Percentiles rank a stretch among this genome's conserved stretches.
Evolutionary conservation across 306 rosid species (phyloP).

Genomic region (Inga leiocalycina): DNA sequence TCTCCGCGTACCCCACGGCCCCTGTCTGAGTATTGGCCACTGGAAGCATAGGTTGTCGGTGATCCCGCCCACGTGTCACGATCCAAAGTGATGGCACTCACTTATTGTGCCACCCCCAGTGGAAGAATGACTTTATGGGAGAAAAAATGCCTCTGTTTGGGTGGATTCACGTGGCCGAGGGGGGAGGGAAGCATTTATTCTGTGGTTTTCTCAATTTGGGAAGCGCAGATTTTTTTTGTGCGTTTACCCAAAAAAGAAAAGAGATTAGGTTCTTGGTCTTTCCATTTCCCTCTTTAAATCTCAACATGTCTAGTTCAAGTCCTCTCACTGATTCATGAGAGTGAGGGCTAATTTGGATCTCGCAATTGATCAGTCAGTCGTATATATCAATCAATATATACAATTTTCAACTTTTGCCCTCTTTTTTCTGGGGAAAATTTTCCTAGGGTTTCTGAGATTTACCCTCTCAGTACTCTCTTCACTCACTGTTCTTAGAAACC

Average conservation of each 20-base stretch:
- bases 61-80: slow-evolving; percentile 36
- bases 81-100: slow-evolving; percentile 12
- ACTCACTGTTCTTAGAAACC: slow-evolving; percentile 40
- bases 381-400: neutral
- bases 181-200: slow-evolving; percentile 34
- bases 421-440: neutral
- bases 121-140: neutral
- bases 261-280: slow-evolving; percentile 49
- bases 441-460: slow-evolving; percentile 44
- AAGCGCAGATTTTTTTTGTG: slow-evolving; percentile 39
- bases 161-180: slow-evolving; percentile 43
- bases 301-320: slow-evolving; percentile 27
- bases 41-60: slow-evolving; percentile 63
- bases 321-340: neutral
- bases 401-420: neutral
- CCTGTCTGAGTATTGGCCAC: slow-evolving; percentile 42
- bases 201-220: slow-evolving; percentile 52
- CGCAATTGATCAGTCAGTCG: slow-evolving; percentile 25
- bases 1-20: neutral
- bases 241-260: slow-evolving; percentile 65
- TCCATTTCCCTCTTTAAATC: slow-evolving; percentile 19
- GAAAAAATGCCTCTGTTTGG: neutral
- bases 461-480: neutral
- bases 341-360: neutral
- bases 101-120: slow-evolving; percentile 24